Base-by-base conservation (phyloP, 352 stramenopile genomes). In the Pythium periplocum region DNA sequence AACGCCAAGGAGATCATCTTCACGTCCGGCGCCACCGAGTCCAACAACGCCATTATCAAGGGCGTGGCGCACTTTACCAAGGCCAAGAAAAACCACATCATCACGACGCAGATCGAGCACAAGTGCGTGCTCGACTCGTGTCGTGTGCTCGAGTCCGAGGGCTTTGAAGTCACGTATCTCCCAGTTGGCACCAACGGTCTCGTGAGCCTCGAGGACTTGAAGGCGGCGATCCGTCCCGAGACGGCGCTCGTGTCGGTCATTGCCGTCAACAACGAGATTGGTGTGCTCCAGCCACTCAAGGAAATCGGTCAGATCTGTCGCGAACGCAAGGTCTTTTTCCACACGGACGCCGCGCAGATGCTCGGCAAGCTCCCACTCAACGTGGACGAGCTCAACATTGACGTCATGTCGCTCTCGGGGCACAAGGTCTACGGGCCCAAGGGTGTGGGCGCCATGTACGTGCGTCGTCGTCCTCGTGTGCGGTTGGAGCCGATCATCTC, bases 181-280 rank as follows among this genome's bases (percentile, higher is more conserved):
- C 96, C 96, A 1, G 84, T 93, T 31, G 51, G 75, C 6, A 71
- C 69, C 6, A 99, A 98, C 46, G 97, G 97, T 6, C 77, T 98
- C 4, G 69, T 99, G 4, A 88, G 99, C 69, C 66, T 99, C 40
- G 79, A 98, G 39, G 70, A 98, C 57, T 79, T 99, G 9, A 83
- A 98, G 61, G 80, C 69, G 2, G 87, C 92, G 2, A 98, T 99
- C 66, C 89, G 95, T 26, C 84, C 86, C 0, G 92, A 97, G 57
- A 99, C 97, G n/a, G 86, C 90, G 12, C 73, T 99, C 2, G 91
- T 99, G 32, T 98, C 89, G 45, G 80, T 99, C 43, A 99, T 99
- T 86, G 97, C 96, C 2, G 97, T 99, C 45, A 99, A 99, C 84
- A 99, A 99, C 72, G 97, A 99, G 77, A 99, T 99, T 73, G 97